Evolutionary conservation across 805 yeast genomes (phyloP), one percentile per base, ranked within the genome.

Genomic region (Metschnikowia koreensis): DNA sequence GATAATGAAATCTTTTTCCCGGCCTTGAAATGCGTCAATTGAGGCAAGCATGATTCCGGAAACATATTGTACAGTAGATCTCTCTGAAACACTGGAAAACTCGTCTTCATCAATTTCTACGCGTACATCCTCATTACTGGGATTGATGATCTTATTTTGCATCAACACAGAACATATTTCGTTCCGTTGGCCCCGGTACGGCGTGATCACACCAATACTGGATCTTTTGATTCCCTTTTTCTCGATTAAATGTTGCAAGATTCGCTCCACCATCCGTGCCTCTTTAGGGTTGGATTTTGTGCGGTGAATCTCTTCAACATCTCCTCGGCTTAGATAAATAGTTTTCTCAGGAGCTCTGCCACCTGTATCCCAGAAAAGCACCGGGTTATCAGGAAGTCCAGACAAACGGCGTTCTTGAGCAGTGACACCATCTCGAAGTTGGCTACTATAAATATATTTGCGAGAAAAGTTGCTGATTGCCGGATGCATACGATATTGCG

Each of bases 101-200:
- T 84, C 89, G 56, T 84, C 89, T 48, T 83, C 80, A 60, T 86
- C 91, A 26, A 78, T 72, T 49, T 81, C 83, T 41, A 77, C 73
- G 40, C 69, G 73, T 46, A 83, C 69, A 1, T 73, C 78, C 39
- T 71, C 70, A 8, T 70, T 65, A 6, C 66, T 63, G 0, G 90
- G 89, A 59, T 86, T 86, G 44, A 86, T 72, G 8, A 83, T 59
- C 1, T 69, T 67, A 59, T 86, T 84, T 28, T 70, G 64, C 29
- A 77, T 79, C 37, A 85, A 67, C 0, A 62, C 59, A 3, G 76
- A 67, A 0, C 90, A 82, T 15, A 86, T 68, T 51, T 81, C 63
- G 60, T 85, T 89, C 57, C 91, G 71, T 61, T 86, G 92, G 0
- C 89, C 89, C 40, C 88, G 78, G 64, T 86, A 86, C n/a, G 90